A percentile compares a stretch with the other conserved stretches of the same genome.
Conservation (phyloP, 2,329 filamentous ascomycete species). For the Rhinocladiella similis region DNA sequence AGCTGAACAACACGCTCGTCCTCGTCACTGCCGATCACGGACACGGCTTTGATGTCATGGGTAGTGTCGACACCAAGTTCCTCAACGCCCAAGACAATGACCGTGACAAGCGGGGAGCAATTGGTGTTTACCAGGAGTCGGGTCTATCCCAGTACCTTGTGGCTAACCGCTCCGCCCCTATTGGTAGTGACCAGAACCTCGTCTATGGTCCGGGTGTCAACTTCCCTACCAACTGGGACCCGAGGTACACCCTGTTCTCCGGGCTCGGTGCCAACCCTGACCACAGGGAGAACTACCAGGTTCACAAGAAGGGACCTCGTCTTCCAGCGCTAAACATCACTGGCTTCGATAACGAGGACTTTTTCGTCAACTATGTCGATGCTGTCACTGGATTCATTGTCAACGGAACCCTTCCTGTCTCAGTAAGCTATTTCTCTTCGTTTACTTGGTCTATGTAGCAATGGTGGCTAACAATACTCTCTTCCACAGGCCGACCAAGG, state of each 20-base stretch:
- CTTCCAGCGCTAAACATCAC: conserved; percentile 58
- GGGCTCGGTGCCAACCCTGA: conserved; percentile 73
- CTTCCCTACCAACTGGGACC: conserved; percentile 84
- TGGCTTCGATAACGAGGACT: conserved; percentile 53
- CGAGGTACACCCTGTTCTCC: conserved; percentile 75
- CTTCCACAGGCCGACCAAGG: conserved; percentile 58
- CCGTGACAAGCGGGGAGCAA: conserved; percentile 71
- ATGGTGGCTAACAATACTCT: background rate
- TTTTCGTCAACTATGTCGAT: conserved; percentile 69
- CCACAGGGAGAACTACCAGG: conserved; percentile 72
- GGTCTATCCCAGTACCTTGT: conserved; percentile 74
- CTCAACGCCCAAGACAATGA: conserved; percentile 59
- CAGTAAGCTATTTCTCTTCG: conserved; percentile 17
- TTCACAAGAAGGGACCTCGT: conserved; percentile 67
- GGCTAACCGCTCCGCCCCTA: conserved; percentile 38
- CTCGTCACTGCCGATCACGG: conserved; percentile 86
- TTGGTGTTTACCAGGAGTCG: conserved; percentile 72
- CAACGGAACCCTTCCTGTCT: conserved; percentile 71
- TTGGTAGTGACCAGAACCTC: conserved; percentile 58
- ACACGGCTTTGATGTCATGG: conserved; percentile 85
- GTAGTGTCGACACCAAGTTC: conserved; percentile 78
- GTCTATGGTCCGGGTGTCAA: conserved; percentile 70
- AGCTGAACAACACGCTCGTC: conserved; percentile 74
- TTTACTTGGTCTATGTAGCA: background rate
- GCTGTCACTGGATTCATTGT: conserved; percentile 66